A percentile compares a stretch with the other conserved stretches of the same genome.
These are phyloP conservation scores for Talaromyces marneffei DNA, from an alignment of 2,329 filamentous ascomycete species.

Conservation along the genomic window DNA sequence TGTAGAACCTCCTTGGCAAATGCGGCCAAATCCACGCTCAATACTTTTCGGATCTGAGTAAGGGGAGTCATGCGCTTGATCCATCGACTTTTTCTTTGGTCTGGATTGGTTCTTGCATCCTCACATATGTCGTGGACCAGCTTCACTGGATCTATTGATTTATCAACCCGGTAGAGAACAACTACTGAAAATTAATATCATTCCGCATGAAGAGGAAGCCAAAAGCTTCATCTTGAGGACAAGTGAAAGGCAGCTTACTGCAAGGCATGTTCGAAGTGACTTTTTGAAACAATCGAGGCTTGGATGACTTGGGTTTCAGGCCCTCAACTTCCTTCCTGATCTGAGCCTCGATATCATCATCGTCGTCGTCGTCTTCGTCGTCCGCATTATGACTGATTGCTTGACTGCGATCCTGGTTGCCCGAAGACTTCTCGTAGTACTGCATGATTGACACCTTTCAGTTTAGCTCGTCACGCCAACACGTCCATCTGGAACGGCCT, in stretches of 20 bases:
- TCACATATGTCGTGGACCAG: conserved; percentile 55
- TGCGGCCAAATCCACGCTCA: conserved; percentile 51
- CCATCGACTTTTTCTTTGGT: conserved; percentile 51
- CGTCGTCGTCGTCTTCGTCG: conserved; percentile 24
- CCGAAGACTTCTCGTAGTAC: conserved; percentile 4
- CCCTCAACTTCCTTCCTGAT: conserved; percentile 54
- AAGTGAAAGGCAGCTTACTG: conserved; percentile 23
- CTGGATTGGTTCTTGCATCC: conserved; percentile 48
- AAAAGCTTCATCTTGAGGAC: not conserved
- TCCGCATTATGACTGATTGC: not conserved
- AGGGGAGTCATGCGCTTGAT: conserved; percentile 58
- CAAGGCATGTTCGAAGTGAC: conserved; percentile 51
- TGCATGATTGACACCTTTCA: not conserved
- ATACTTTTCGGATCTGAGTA: conserved; percentile 52
- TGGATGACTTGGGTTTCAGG: conserved; percentile 44
- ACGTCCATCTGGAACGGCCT: not conserved
- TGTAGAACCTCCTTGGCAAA: conserved; percentile 53
- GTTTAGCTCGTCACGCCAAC: conserved; percentile 13
- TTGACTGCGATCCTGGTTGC: not conserved
- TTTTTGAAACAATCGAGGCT: conserved; percentile 46
- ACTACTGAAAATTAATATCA: conserved; percentile 34
- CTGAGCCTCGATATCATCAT: conserved; percentile 54
- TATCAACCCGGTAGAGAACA: conserved; percentile 53
- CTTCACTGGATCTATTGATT: conserved; percentile 54
- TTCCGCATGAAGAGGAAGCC: not conserved